A percentile compares a stretch with the other conserved stretches of the same genome.
Evolutionary conservation across 1,139 yeast species (phyloP).

Genomic region (Candida dubliniensis): DNA sequence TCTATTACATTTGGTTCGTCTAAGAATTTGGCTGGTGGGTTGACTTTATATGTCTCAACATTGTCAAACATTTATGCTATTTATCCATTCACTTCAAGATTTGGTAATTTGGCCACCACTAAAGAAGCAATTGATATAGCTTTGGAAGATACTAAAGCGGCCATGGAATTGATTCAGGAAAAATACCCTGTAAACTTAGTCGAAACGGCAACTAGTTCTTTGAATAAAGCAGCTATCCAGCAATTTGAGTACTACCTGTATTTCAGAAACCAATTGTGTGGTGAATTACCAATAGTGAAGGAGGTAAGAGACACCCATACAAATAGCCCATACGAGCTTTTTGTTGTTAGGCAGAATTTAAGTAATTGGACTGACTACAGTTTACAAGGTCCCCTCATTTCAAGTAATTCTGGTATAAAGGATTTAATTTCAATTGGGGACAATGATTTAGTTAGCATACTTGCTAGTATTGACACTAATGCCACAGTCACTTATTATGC

Average conservation of each 20-base stretch:
- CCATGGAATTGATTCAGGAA: conserved; percentile 20
- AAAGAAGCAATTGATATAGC: conserved; percentile 24
- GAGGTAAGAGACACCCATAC: conserved; percentile 13
- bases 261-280: conserved; percentile 20
- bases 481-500: conserved; percentile 23
- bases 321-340: conserved; percentile 15
- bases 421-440: conserved; percentile 12
- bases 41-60: conserved; percentile 38
- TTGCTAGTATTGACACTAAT: conserved; percentile 21
- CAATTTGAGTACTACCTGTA: conserved; percentile 23
- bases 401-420: conserved; percentile 1
- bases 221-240: conserved; percentile 17
- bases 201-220: conserved; percentile 15
- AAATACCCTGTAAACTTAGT: conserved; percentile 16
- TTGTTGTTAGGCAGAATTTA: conserved; percentile 16
- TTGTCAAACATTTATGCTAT: conserved; percentile 27
- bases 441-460: conserved; percentile 21
- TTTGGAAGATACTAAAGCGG: conserved; percentile 23
- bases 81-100: conserved; percentile 31
- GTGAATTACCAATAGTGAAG: conserved; percentile 4
- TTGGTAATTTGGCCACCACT: conserved; percentile 25
- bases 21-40: conserved; percentile 28
- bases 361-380: conserved; percentile 14
- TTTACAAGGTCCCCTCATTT: conserved; percentile 28
- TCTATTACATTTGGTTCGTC: conserved; percentile 41